These are phyloP conservation scores for Pestalotiopsis sp. DNA, from an alignment of 2,329 filamentous ascomycete genomes.

Conservation along the genomic window DNA sequence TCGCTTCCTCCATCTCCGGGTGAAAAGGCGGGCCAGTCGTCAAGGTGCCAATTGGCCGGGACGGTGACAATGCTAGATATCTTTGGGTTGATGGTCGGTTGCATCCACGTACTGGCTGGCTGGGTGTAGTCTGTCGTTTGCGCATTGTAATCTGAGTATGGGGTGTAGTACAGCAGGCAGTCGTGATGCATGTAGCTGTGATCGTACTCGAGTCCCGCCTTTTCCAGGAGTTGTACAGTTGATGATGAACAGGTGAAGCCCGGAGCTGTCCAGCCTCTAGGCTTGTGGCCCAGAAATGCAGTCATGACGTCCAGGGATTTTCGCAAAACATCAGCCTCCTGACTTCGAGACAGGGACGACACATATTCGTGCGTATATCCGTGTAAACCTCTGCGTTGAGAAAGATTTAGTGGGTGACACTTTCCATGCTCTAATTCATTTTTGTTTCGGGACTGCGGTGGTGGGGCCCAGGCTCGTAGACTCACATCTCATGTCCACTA, in stretches of 20 bases:
- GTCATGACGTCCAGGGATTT: constrained; percentile 19
- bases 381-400: constrained; percentile 14
- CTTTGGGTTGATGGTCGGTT: constrained; percentile 20
- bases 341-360: constrained; percentile 16
- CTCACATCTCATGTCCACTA: constrained; percentile 17
- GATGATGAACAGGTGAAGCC: constrained; percentile 40
- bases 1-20: constrained; percentile 20
- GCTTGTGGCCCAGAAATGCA: constrained; percentile 38
- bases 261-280: constrained; percentile 44
- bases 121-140: constrained; percentile 20
- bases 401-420: background rate
- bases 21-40: constrained; percentile 40
- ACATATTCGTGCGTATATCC: constrained; percentile 23
- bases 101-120: constrained; percentile 20
- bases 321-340: constrained; percentile 19
- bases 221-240: constrained; percentile 39
- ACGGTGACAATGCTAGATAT: constrained; percentile 41
- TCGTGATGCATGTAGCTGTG: constrained; percentile 52
- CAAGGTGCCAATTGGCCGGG: constrained; percentile 46
- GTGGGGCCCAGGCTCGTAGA: too few relatives aligned
- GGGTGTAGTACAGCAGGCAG: constrained; percentile 37
- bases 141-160: background rate
- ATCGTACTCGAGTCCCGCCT: constrained; percentile 44
- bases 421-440: background rate
- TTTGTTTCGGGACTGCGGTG: background rate